Evolutionary conservation across 192 early-diverging fungal species (phyloP).

Genomic region (Spizellomyces sp.): DNA sequence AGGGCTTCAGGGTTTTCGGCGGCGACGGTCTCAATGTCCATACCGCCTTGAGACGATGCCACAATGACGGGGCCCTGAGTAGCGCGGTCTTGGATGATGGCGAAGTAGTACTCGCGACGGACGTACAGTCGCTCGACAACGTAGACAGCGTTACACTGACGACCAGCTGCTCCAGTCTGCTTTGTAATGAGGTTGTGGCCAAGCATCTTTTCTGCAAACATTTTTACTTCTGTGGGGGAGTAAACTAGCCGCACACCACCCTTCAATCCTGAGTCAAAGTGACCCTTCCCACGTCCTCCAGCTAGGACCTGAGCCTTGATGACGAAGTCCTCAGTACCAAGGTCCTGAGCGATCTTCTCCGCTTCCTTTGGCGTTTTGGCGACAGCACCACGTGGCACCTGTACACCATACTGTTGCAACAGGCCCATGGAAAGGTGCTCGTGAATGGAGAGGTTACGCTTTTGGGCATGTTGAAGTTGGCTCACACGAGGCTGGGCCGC

Average conservation of each 20-base stretch:
- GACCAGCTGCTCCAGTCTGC: slow-evolving; percentile 94
- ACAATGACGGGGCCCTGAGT: slow-evolving; percentile 94
- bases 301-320: slow-evolving; percentile 90
- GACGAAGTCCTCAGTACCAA: slow-evolving; percentile 67
- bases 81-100: slow-evolving; percentile 95
- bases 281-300: slow-evolving; percentile 98
- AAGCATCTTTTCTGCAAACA: slow-evolving; percentile 92
- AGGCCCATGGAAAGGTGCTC: slow-evolving; percentile 96
- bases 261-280: slow-evolving; percentile 92
- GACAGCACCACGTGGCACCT: slow-evolving; percentile 84
- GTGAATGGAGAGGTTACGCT: slow-evolving; percentile 87
- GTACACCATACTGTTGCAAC: slow-evolving; percentile 88
- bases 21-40: slow-evolving; percentile 97
- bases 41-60: slow-evolving; percentile 95
- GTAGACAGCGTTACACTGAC: slow-evolving; percentile 91
- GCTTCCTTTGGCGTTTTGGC: slow-evolving; percentile 89
- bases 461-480: slow-evolving; percentile 19
- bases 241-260: slow-evolving; percentile 94
- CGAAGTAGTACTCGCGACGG: slow-evolving; percentile 99
- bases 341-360: slow-evolving; percentile 76
- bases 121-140: slow-evolving; percentile 96
- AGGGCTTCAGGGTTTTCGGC: slow-evolving; percentile 95
- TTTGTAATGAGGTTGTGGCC: slow-evolving; percentile 98
- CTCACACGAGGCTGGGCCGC: slow-evolving; percentile 1
- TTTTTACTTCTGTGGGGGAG: slow-evolving; percentile 88